phyloP scores from a whole-genome alignment of 177 flowering plant species.

The Telopea speciosissima region DNA sequence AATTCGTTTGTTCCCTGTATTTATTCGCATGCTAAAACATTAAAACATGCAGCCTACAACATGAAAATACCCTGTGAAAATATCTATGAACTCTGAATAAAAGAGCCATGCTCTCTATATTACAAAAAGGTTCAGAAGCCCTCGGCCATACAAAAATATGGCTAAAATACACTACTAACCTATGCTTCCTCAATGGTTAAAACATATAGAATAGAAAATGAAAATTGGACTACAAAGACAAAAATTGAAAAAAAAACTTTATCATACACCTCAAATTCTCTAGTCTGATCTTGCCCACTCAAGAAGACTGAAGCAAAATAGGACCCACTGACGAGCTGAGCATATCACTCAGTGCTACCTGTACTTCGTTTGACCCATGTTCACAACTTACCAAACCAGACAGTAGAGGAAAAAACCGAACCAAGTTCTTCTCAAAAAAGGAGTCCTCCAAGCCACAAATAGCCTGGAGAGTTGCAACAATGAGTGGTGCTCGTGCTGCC shows the following conservation, averaged over 20 bases:
- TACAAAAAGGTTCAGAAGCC: slow-evolving; percentile 3
- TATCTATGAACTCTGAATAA: background rate
- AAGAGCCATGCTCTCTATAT: background rate
- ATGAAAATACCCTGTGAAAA: background rate
- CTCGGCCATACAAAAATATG: background rate
- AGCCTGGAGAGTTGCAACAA: slow-evolving; percentile 82
- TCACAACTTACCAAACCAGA: slow-evolving; percentile 82
- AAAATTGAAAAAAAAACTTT: slow-evolving; percentile 3
- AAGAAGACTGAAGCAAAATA: slow-evolving; percentile 74
- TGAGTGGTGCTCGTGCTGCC: slow-evolving; percentile 80
- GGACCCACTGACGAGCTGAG: slow-evolving; percentile 75
- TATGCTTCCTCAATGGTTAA: slow-evolving; percentile 22
- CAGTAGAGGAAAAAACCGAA: slow-evolving; percentile 66
- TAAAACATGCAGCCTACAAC: background rate
- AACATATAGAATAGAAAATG: slow-evolving; percentile 7
- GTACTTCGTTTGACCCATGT: slow-evolving; percentile 92
- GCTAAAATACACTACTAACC: slow-evolving; percentile 24
- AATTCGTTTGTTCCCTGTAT: background rate
- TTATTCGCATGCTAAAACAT: background rate
- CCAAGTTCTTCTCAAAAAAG: slow-evolving; percentile 59
- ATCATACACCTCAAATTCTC: slow-evolving; percentile 19
- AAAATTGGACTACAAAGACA: background rate
- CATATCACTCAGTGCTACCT: slow-evolving; percentile 81
- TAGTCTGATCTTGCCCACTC: slow-evolving; percentile 16
- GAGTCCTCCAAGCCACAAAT: slow-evolving; percentile 55